These are phyloP conservation scores for Annona cherimola DNA, from an alignment of 164 flowering plant species.

Conservation along the genomic window DNA sequence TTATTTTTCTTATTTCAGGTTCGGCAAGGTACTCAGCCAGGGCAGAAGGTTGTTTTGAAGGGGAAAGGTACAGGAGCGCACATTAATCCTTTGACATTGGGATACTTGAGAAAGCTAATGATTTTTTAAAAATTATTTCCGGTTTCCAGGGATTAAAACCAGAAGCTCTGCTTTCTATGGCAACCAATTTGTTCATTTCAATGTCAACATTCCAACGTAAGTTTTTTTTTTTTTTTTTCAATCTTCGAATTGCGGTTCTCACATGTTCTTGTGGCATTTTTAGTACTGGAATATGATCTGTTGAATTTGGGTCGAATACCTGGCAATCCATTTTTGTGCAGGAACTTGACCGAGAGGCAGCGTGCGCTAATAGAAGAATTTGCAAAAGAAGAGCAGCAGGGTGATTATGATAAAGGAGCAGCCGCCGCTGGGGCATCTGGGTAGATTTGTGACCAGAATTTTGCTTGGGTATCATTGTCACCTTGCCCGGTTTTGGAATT, in stretches of 20 bases:
- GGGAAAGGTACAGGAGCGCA: slow-evolving; percentile 57
- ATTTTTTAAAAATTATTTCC: not conserved
- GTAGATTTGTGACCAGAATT: slow-evolving; percentile 12
- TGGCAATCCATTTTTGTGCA: slow-evolving; percentile 21
- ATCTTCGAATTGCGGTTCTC: not conserved
- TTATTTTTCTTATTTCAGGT: slow-evolving; percentile 45
- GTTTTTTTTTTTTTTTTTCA: slow-evolving; percentile 15
- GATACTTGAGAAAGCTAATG: not conserved
- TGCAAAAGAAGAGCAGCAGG: slow-evolving; percentile 79
- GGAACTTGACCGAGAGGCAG: slow-evolving; percentile 76
- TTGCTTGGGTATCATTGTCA: not conserved
- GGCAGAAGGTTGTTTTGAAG: slow-evolving; percentile 89
- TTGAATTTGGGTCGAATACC: not conserved
- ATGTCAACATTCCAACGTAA: slow-evolving; percentile 88
- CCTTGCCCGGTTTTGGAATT: not conserved
- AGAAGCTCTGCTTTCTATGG: slow-evolving; percentile 57
- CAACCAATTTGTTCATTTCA: slow-evolving; percentile 89
- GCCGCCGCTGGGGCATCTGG: slow-evolving; percentile 61
- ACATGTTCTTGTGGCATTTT: not conserved
- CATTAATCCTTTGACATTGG: not conserved
- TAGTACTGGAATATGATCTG: not conserved
- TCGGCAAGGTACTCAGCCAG: slow-evolving; percentile 90
- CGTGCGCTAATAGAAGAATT: slow-evolving; percentile 80
- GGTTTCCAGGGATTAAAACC: slow-evolving; percentile 60
- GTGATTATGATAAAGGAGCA: slow-evolving; percentile 48